phyloP scores from a whole-genome alignment of 805 yeast species.

The Candida nonsorbophila region DNA sequence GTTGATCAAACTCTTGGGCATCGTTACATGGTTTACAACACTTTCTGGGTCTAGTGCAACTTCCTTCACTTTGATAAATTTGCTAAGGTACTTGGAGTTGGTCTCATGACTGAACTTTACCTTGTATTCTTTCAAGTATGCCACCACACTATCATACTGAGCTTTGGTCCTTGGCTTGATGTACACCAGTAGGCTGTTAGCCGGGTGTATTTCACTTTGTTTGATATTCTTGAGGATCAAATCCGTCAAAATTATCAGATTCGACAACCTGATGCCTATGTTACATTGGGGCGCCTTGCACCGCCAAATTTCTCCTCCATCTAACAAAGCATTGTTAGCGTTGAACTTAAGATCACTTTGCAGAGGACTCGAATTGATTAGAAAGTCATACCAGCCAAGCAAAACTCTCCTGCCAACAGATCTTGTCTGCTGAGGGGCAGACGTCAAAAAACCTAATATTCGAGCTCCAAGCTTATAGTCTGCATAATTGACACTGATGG shows the following conservation, averaged over 20 bases:
- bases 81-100: conserved; percentile 21
- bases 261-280: conserved; percentile 29
- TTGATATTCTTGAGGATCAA: conserved; percentile 17
- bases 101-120: conserved; percentile 2
- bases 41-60: conserved; percentile 9
- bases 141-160: conserved; percentile 12
- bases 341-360: conserved; percentile 23
- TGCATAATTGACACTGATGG: conserved; percentile 34
- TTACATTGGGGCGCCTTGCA: conserved; percentile 21
- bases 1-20: conserved; percentile 30
- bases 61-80: conserved; percentile 27
- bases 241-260: conserved; percentile 30
- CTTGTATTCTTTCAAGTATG: conserved; percentile 14
- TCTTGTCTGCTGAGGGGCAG: conserved; percentile 12
- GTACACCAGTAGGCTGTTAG: conserved; percentile 18
- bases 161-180: conserved; percentile 21
- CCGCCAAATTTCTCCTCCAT: conserved; percentile 29
- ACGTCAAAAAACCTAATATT: conserved; percentile 35
- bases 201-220: conserved; percentile 9
- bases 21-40: conserved; percentile 19
- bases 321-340: conserved; percentile 34
- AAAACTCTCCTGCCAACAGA: conserved; percentile 21
- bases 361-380: conserved; percentile 16
- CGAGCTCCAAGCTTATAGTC: conserved; percentile 33
- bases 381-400: conserved; percentile 37